Evolutionary conservation across 2,329 filamentous ascomycete species (phyloP), one percentile per base, ranked within the genome.

Genomic region (Aspergillus sergii): DNA sequence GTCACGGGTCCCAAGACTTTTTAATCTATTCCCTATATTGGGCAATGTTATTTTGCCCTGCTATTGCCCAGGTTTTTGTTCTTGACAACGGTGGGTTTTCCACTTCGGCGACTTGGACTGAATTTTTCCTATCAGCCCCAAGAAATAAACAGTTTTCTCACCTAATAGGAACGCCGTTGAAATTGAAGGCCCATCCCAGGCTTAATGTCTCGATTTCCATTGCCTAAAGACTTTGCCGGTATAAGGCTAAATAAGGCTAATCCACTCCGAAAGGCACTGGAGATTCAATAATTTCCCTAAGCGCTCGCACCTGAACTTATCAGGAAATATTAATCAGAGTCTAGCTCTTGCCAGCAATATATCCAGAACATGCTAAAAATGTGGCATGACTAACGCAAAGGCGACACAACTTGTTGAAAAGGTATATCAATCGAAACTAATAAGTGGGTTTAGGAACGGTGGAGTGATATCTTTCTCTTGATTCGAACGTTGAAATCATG

Each of bases 341-440:
- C 28, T 48, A 62, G 36, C 48, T 36, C 32, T 45, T 32, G 34
- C 12, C 41, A 30, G 23, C 39, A 62, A 62, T 62, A 28, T 58
- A 62, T 58, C 28, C 59, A 45, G 59, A 58, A 58, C 59, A 58
- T 26, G 45, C 57, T 51, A 59, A 34, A 34, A 26, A 48, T 51
- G 41, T 65, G 64, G 55, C 63, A 61, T 58, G 56, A 65, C 48
- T 58, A 34, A 50, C 39, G 54, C 46, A 63, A 48, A 57, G 45
- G 30, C 60, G 55, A 60, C 58, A 53, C 63, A 54, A 58, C 10
- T 39, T 19, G n/a, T 51, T 59, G 53, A 50, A 41, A 59, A 46
- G 30, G 56, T 56, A 36, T 26, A 55, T 36, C 51, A 39, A 19
- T 12, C 11, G 16, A 23, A 36, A 12, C 34, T 55, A 26, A 41